A percentile compares a stretch with the other conserved stretches of the same genome.
These are phyloP conservation scores for Botryosphaeria agaves DNA, from an alignment of 2,329 filamentous ascomycete species.

Conservation along the genomic window DNA sequence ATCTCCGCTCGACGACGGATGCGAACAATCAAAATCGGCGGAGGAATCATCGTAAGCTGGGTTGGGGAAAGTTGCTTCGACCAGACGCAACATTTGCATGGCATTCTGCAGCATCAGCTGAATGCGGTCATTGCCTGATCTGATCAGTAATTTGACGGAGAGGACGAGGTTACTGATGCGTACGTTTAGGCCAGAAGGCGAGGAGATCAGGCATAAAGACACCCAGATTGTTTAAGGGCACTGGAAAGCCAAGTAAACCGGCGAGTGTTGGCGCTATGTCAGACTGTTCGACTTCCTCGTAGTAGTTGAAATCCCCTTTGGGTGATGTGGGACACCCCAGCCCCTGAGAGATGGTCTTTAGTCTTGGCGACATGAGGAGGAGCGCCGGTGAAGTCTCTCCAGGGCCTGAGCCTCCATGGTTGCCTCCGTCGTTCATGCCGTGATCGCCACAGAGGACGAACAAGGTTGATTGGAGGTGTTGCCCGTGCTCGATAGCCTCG, in stretches of 20 bases:
- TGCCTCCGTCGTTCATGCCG: constrained; percentile 98
- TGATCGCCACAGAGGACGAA: constrained; percentile 85
- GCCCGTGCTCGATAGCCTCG: constrained; percentile 49
- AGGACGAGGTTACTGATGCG: too few species aligned
- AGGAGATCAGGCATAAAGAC: constrained; percentile 69
- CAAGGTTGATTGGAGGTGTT: constrained; percentile 60
- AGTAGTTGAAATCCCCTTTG: constrained; percentile 63
- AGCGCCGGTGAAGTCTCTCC: constrained; percentile 90
- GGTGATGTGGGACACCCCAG: constrained; percentile 37
- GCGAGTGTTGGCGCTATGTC: constrained; percentile 84
- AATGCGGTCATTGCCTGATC: constrained; percentile 11
- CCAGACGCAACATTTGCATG: constrained; percentile 59
- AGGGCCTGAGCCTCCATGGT: constrained; percentile 84
- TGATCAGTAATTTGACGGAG: too few species aligned
- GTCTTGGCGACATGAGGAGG: constrained; percentile 76
- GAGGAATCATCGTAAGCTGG: constrained; percentile 26
- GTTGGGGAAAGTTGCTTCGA: constrained; percentile 53
- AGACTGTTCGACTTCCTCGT: constrained; percentile 75
- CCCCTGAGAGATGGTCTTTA: constrained; percentile 37
- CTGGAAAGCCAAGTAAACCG: constrained; percentile 69
- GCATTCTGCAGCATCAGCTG: constrained; percentile 64
- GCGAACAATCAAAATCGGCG: constrained; percentile 5
- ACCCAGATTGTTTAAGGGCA: constrained; percentile 80
- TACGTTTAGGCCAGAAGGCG: constrained; percentile 54
- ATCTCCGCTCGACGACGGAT: constrained; percentile 11